Evolutionary conservation across 2,329 filamentous ascomycete genomes (phyloP), one percentile per base, ranked within the genome.

Genomic region (Dothistroma septosporum): DNA sequence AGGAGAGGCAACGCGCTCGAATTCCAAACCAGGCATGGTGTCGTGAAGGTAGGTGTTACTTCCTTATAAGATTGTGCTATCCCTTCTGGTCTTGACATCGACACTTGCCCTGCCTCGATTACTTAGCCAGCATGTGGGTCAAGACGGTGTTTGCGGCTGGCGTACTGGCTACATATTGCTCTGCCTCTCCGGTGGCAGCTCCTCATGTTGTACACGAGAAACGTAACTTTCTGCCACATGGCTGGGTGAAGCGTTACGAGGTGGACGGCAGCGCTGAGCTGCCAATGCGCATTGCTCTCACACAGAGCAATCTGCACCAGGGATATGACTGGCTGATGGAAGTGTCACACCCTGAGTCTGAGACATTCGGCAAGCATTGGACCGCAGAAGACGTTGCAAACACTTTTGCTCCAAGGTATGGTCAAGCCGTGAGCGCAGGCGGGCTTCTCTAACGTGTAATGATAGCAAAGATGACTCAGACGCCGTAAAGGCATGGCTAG

Each of bases 401-500:
- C 41, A 71, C 75, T 10, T 80, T 80, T 63, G 73, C 77, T 22
- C 76, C 77, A 11, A 72, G 69, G 69, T 72, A 55, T 16, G 53
- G 4, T 53, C 32, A 2, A 19, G 4, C 1, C 35, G 14, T 53
- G 12, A 21, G 4, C n/a, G n/a, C n/a, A n/a, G n/a, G n/a, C n/a
- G n/a, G n/a, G n/a, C n/a, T n/a, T n/a, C n/a, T n/a, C n/a, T 55
- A 2, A 55, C 33, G 2, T 2, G 11, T 35, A 16, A 32, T 12
- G 19, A 48, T 41, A 70, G 67, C 59, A 57, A 65, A 4, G 78
- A 83, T 47, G 74, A 81, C 5, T 77, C 85, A 2, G 74, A 79
- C 16, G 72, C 78, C 1, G 81, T 86, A 32, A 78, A 78, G 66
- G 66, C 75, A 9, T 87, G 84, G 84, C 76, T 87, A n/a, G 70